Evolutionary conservation across 2,329 filamentous ascomycete genomes (phyloP), one percentile per base, ranked within the genome.

Genomic region (Ophiostoma sp.): DNA sequence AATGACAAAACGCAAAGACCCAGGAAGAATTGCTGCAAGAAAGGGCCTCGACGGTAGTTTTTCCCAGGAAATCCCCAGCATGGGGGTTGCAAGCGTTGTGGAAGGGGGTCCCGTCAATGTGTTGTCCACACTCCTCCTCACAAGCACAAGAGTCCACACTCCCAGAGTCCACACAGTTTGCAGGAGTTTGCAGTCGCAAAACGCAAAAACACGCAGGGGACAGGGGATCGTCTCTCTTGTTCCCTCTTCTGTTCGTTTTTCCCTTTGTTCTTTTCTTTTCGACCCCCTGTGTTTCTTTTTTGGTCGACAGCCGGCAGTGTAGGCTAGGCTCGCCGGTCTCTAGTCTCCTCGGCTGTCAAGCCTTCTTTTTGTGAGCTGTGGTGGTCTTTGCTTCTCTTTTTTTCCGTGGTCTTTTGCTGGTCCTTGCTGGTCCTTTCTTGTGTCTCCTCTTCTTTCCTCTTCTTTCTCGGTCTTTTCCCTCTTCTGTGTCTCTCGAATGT

Each of bases 151-250:
- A 48, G 15, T 48, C 42, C 42, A 48, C 42, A 48, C 11, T 48
- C 42, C 42, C 15, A 48, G 42, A 48, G 42, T 48, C 42, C 42
- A 48, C 42, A 48, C 42, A 52, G 45, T 48, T 19, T 48, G 39
- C 33, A 22, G 25, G 33, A 36, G 33, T 36, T 36, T 36, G 33
- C 64, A 52, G 64, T n/a, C 64, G 25, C 63, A 17, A 61, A 61
- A 36, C 39, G 63, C 66, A 69, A 69, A 55, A 69, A 55, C n/a
- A 50, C 57, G 45, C 70, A 68, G 64, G 64, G 42, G 64, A 15
- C 50, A 28, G 64, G 42, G 28, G 64, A 50, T 48, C 45, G 25
- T 50, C 45, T 25, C 64, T 33, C 42, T 50, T 50, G n/a, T 55
- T 55, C n/a, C 25, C n/a, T 55, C 50, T 55, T 22, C n/a, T 28